Base-by-base conservation (phyloP, 768 basidiomycete genomes). In the Pholiota microspora region DNA sequence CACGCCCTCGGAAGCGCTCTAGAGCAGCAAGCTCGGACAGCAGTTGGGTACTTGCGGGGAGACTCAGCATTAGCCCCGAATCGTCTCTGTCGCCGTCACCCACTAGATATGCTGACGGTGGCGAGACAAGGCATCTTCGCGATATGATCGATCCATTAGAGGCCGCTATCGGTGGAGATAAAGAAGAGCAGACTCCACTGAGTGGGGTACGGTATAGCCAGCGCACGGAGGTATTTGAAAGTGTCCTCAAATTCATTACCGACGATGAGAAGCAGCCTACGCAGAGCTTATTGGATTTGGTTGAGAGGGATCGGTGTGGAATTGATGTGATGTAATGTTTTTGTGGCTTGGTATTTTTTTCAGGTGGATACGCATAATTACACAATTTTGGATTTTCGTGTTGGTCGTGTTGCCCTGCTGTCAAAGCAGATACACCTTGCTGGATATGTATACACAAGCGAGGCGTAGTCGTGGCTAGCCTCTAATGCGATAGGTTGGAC, bases 201-300 rank as follows among this genome's bases (percentile, higher is more conserved):
- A 72, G 79, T 2, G 73, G 76, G 1, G 75, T 74, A 32, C 71
- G 80, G 58, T 90, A 84, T 67, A 71, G 70, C 34, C 84, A 88
- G 69, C 77, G 90, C 32, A 86, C 79, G 49, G 80, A 83, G 58
- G 79, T 88, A 55, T 92, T 92, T 64, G 86, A 91, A 65, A 66
- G 67, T 29, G 58, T 93, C 54, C 68, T 92, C 74, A 75, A 69
- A 57, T 88, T 86, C 66, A 76, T 92, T 10, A 74, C 77, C 25
- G 77, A 80, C 49, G 74, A 77, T 21, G 82, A 81, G 56, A 92
- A 86, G 68, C 81, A 92, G 67, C 90, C 89, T 1, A 67, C 69
- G 3, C 79, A 79, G 51, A 81, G 81, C 59, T 68, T 92, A 64
- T 64, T 87, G 65, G 82, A 88, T 62, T 67, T 88, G 62, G 74